Percentiles rank a stretch among this genome's conserved stretches.
Conservation (phyloP, 2,329 filamentous ascomycete genomes). For the Thermomyces lanuginosus region DNA sequence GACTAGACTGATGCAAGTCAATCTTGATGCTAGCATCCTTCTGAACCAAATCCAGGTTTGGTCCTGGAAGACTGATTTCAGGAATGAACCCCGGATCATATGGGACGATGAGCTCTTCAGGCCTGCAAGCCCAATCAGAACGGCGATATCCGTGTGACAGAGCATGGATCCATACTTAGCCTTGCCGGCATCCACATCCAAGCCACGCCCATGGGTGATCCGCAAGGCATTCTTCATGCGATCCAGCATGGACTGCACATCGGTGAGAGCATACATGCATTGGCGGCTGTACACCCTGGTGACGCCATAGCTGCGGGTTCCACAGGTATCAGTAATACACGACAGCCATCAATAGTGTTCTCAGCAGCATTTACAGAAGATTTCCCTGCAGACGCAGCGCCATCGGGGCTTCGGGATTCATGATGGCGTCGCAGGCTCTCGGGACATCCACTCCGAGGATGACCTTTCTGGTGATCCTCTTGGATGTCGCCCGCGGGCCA, state of each 20-base stretch:
- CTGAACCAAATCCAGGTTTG: constrained; percentile 38
- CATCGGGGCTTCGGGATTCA: constrained; percentile 69
- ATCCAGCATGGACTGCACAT: constrained; percentile 58
- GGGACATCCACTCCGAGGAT: constrained; percentile 77
- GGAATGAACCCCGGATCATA: constrained; percentile 74
- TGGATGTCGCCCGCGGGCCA: constrained; percentile 52
- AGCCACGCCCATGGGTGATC: constrained; percentile 38
- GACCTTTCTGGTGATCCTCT: constrained; percentile 64
- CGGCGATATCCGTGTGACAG: neutral
- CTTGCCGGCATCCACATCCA: constrained; percentile 57
- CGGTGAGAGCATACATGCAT: constrained; percentile 67
- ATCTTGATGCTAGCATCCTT: constrained; percentile 24
- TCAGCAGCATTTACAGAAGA: constrained; percentile 43
- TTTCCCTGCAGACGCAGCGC: constrained; percentile 80
- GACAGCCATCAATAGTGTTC: neutral
- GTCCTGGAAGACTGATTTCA: constrained; percentile 43
- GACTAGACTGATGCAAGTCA: constrained; percentile 15
- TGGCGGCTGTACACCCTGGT: constrained; percentile 77
- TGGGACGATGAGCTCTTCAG: constrained; percentile 56
- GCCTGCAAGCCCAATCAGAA: constrained; percentile 32
- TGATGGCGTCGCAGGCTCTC: constrained; percentile 78
- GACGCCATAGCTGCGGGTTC: constrained; percentile 47
- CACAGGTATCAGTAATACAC: too few species aligned
- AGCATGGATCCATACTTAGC: constrained; percentile 41
- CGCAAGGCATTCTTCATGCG: constrained; percentile 55